Base-by-base conservation (phyloP, 345 rosid species). In the Kernera saxatilis region DNA sequence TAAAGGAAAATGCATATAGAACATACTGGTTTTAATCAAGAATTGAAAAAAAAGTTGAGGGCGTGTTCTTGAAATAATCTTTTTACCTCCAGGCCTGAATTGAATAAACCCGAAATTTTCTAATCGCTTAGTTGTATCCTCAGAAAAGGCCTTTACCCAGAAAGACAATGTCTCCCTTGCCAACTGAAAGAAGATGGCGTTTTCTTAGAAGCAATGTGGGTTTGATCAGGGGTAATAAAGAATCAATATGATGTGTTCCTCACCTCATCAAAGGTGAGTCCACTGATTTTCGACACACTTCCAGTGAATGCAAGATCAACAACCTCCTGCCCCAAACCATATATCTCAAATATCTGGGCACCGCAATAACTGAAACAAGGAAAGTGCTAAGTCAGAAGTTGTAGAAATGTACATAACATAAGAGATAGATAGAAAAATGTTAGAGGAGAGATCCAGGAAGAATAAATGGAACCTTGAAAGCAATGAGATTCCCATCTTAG, bases 121-220 rank as follows among this genome's bases (percentile, higher is more conserved):
- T 79, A 94, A 79, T 76, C 99, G 84, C 80, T 94, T 94, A 14
- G 99, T 90, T 32, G 99, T 94, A 69, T 91, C 99, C 79, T 88
- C 95, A 18, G 99, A 94, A 76, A 91, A 94, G 68, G 99, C 99
- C 80, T 94, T 94, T 66, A 91, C 97, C 99, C 99, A 94, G 79
- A 89, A 94, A 69, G 99, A 94, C 78, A 94, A 69, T 5, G 96
- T 78, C 80, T 94, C 99, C 78, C 99, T 91, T 29, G 96, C 96
- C 75, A 94, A 81, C 99, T 94, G 86, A 35, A 61, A 76, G 73
- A 70, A 64, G 55, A 70, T 8, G 7, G 0, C 22, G 35, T 69
- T 51, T 18, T 19, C 27, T 69, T 41, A 58, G 46, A 76, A 64
- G 5, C 35, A 21, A 45, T 36, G 51, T 44, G 48, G n/a, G 30